These are phyloP conservation scores for Ceratocystiopsis sp. DNA, from an alignment of 2,329 filamentous ascomycete genomes.

Conservation along the genomic window DNA sequence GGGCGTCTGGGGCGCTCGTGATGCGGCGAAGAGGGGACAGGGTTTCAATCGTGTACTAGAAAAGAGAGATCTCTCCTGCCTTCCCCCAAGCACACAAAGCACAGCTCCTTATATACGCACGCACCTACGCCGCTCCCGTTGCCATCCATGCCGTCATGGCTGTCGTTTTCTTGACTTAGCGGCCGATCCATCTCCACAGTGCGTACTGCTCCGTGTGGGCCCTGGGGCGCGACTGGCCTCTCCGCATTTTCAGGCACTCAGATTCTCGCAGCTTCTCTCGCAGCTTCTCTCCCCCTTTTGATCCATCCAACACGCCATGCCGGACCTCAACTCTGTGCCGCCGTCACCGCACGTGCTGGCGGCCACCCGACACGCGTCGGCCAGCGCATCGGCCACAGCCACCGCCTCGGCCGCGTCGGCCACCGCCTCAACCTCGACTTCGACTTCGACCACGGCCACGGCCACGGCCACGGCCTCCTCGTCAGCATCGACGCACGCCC, in stretches of 20 bases:
- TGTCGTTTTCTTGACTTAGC: background rate
- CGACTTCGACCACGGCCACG: background rate
- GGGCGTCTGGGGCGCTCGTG: too few relatives aligned
- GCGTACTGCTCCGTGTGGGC: too few relatives aligned
- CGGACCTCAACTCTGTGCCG: slow-evolving; percentile 39
- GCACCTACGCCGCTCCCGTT: too few relatives aligned
- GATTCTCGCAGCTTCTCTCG: too few relatives aligned
- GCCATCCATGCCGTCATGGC: slow-evolving; percentile 1
- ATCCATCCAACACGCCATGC: slow-evolving; percentile 19
- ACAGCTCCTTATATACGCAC: too few relatives aligned
- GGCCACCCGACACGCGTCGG: slow-evolving; percentile 23
- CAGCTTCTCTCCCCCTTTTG: background rate
- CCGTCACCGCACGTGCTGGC: slow-evolving; percentile 29
- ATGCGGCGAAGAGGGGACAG: too few relatives aligned
- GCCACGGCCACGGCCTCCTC: background rate
- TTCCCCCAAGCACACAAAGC: too few relatives aligned
- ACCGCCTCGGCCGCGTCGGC: slow-evolving; percentile 12
- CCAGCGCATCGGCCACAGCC: slow-evolving; percentile 8
- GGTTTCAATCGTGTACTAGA: too few relatives aligned
- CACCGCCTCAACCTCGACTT: background rate
- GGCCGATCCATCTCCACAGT: too few relatives aligned
- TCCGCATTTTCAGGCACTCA: background rate
- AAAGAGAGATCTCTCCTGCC: too few relatives aligned
- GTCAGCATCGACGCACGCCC: background rate
- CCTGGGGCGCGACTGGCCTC: background rate